These are phyloP conservation scores for Mortierella sp. DNA, from an alignment of 371 early-diverging fungal genomes.

Conservation along the genomic window DNA sequence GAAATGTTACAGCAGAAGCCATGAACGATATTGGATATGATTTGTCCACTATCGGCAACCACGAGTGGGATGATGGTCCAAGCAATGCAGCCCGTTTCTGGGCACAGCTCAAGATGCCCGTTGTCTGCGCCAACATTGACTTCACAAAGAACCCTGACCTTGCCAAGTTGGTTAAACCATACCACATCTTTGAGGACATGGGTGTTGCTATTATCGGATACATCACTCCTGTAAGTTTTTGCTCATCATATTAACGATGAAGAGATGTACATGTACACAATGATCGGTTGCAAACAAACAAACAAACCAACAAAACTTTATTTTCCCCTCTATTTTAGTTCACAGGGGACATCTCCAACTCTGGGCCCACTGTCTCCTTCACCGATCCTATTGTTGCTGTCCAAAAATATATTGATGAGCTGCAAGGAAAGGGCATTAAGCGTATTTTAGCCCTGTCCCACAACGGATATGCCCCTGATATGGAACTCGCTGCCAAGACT, in stretches of 20 bases:
- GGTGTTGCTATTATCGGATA: slow-evolving; percentile 70
- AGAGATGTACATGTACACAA: too few relatives aligned
- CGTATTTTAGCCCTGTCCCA: slow-evolving; percentile 75
- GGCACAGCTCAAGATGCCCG: slow-evolving; percentile 66
- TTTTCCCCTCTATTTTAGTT: slow-evolving; percentile 23
- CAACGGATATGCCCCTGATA: slow-evolving; percentile 71
- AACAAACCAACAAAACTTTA: too few relatives aligned
- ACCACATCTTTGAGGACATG: slow-evolving; percentile 69
- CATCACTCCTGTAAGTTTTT: slow-evolving; percentile 62
- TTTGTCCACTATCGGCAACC: slow-evolving; percentile 74
- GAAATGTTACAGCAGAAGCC: slow-evolving; percentile 61
- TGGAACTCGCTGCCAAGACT: slow-evolving; percentile 64
- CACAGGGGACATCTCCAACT: slow-evolving; percentile 65
- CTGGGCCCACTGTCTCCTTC: slow-evolving; percentile 57
- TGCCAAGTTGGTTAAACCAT: slow-evolving; percentile 65
- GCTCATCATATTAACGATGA: too few relatives aligned
- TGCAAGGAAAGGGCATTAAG: slow-evolving; percentile 67
- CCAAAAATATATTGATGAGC: slow-evolving; percentile 65
- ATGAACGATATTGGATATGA: slow-evolving; percentile 70
- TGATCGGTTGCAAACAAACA: too few relatives aligned
- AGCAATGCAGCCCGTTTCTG: slow-evolving; percentile 60
- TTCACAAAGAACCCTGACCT: slow-evolving; percentile 55
- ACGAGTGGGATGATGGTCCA: slow-evolving; percentile 76
- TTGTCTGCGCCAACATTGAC: slow-evolving; percentile 74
- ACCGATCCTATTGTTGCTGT: slow-evolving; percentile 63